Evolutionary conservation across 108 stramenopile species (phyloP).

Genomic region (Cyclostephanos invisitatus): DNA sequence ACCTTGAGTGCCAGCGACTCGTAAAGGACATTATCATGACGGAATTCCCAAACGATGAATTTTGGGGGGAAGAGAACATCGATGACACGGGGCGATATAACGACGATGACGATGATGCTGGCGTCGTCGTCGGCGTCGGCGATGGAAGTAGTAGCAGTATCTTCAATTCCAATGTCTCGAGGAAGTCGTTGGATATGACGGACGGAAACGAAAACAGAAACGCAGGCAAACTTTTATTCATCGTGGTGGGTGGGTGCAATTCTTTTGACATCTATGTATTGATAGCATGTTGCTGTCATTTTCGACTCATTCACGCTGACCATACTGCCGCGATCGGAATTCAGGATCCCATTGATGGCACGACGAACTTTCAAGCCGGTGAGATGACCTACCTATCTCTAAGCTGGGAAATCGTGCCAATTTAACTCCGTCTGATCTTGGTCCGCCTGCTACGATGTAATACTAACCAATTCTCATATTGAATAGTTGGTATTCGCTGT

Average conservation of each 20-base stretch:
- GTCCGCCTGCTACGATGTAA: neutral
- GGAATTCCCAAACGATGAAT: conserved; percentile 63
- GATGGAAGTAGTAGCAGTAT: conserved; percentile 40
- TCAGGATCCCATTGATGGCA: conserved; percentile 73
- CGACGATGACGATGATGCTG: conserved; percentile 18
- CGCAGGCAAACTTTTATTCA: conserved; percentile 59
- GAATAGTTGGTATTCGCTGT: neutral
- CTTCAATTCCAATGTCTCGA: conserved; percentile 57
- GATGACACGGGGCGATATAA: neutral
- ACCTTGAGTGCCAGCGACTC: conserved; percentile 46
- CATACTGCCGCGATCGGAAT: neutral
- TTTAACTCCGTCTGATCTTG: neutral
- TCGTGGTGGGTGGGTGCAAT: conserved; percentile 43
- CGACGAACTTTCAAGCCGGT: conserved; percentile 66
- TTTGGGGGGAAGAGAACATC: conserved; percentile 80
- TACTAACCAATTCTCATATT: neutral
- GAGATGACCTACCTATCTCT: neutral
- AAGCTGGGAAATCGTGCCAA: conserved; percentile 33
- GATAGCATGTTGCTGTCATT: neutral
- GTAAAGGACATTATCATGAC: conserved; percentile 55
- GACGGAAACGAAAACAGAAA: neutral
- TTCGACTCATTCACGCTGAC: neutral
- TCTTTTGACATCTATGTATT: neutral
- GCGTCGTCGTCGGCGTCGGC: conserved; percentile 55
- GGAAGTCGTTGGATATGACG: conserved; percentile 25